Conservation (phyloP, 2,329 filamentous ascomycete genomes). For the Pyrenophora tritici-repentis region DNA sequence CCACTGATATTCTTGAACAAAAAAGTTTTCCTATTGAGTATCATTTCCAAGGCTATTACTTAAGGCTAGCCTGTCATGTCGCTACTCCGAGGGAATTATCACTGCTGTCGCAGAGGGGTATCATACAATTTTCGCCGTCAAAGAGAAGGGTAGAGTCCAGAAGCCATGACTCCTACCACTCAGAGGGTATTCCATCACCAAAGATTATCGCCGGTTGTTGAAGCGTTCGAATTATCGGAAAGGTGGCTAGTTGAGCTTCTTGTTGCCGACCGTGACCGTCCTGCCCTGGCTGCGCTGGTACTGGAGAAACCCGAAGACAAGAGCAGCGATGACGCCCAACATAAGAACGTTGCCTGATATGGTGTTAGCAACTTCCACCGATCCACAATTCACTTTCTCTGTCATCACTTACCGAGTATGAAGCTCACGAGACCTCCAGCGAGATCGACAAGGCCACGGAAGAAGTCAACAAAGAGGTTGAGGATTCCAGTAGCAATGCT, state of each 20-base stretch:
- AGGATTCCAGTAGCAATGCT: conserved; percentile 34
- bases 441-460: conserved; percentile 40
- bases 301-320: conserved; percentile 43
- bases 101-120: conserved; percentile 3
- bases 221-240: neutral
- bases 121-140: conserved; percentile 5
- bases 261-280: conserved; percentile 43
- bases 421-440: conserved; percentile 43
- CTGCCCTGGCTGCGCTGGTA: conserved; percentile 45
- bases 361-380: conserved; percentile 8
- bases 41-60: no score
- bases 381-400: no score
- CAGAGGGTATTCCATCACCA: no score
- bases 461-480: conserved; percentile 40
- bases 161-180: neutral
- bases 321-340: conserved; percentile 40
- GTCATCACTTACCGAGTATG: conserved; percentile 32
- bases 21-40: no score
- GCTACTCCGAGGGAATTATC: neutral
- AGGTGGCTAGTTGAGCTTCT: conserved; percentile 42
- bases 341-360: conserved; percentile 41
- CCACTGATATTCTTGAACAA: no score
- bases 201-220: neutral
- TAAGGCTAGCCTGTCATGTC: conserved; percentile 1
- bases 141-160: no score